Conservation (phyloP, 2,329 filamentous ascomycete genomes). For the Pleurostoma richardsiae region DNA sequence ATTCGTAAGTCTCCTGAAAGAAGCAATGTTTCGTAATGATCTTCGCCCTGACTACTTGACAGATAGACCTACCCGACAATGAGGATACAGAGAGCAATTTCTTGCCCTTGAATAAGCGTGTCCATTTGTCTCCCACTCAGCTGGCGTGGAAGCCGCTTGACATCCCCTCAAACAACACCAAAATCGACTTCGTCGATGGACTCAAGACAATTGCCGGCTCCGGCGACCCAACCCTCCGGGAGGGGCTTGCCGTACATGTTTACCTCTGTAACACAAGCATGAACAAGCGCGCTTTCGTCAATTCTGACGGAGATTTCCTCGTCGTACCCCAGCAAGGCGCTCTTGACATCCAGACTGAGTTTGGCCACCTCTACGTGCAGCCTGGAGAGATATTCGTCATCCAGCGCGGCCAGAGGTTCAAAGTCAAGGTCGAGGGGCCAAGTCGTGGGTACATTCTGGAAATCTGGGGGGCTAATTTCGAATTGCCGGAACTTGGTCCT, state of each 20-base stretch:
- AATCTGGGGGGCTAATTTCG: conserved; percentile 59
- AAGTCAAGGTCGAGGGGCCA: conserved; percentile 54
- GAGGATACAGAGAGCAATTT: conserved; percentile 1
- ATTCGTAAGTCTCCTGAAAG: too few species aligned
- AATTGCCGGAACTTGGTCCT: conserved; percentile 62
- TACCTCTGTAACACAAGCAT: conserved; percentile 42
- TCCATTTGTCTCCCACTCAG: conserved; percentile 8
- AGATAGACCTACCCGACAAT: too few species aligned
- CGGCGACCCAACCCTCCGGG: conserved; percentile 41
- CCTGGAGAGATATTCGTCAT: conserved; percentile 66
- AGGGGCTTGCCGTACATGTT: conserved; percentile 43
- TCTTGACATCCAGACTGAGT: conserved; percentile 64
- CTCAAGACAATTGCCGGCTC: conserved; percentile 43
- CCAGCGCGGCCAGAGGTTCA: conserved; percentile 59
- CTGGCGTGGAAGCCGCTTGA: too few species aligned
- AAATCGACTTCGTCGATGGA: conserved; percentile 25
- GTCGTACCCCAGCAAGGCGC: conserved; percentile 61
- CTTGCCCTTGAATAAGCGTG: conserved; percentile 11
- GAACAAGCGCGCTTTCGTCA: conserved; percentile 41
- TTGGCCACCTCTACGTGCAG: conserved; percentile 53
- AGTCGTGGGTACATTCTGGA: conserved; percentile 63
- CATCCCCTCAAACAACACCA: conserved; percentile 2
- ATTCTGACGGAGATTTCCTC: conserved; percentile 62
- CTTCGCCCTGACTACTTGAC: too few species aligned
- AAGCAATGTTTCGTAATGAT: too few species aligned